Conservation (phyloP, 2,329 filamentous ascomycete genomes). For the Aspergillus awamori region DNA sequence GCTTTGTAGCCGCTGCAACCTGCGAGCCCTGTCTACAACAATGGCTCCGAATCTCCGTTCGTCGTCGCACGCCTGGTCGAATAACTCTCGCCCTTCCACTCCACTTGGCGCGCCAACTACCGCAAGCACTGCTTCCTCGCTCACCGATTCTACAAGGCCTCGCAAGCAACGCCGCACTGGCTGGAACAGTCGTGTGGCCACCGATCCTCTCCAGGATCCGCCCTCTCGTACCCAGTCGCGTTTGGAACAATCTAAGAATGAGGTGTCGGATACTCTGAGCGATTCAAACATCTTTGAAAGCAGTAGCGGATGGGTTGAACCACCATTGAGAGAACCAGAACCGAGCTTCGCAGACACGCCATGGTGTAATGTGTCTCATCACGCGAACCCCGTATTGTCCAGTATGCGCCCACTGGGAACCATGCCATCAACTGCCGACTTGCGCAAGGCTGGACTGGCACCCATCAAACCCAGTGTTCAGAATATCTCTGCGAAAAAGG, state of each 20-base stretch:
- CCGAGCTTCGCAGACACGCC: constrained; percentile 75
- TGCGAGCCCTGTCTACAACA: constrained; percentile 25
- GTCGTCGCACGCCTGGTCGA: constrained; percentile 34
- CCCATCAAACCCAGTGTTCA: constrained; percentile 46
- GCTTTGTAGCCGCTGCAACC: constrained; percentile 21
- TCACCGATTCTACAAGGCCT: constrained; percentile 33
- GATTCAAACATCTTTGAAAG: constrained; percentile 14
- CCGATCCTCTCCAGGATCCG: constrained; percentile 25
- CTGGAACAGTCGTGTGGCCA: constrained; percentile 29
- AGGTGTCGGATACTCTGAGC: constrained; percentile 10
- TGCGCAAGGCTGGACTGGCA: constrained; percentile 54
- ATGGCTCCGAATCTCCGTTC: constrained; percentile 43
- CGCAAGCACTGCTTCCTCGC: constrained; percentile 25
- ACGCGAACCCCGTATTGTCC: constrained; percentile 74
- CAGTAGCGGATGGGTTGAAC: constrained; percentile 57
- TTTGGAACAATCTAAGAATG: constrained; percentile 16
- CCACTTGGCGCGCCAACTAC: constrained; percentile 27
- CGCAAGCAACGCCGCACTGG: constrained; percentile 39
- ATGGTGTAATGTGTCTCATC: constrained; percentile 59
- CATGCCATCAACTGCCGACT: constrained; percentile 65
- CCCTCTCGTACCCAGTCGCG: constrained; percentile 21
- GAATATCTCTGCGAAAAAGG: constrained; percentile 46
- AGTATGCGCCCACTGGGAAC: constrained; percentile 82
- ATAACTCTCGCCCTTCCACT: constrained; percentile 38
- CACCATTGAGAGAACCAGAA: constrained; percentile 54